A percentile compares a stretch with the other conserved stretches of the same genome.
These are phyloP conservation scores for Boletus rufocinnamomeus DNA, from an alignment of 768 basidiomycete genomes.

Conservation along the genomic window DNA sequence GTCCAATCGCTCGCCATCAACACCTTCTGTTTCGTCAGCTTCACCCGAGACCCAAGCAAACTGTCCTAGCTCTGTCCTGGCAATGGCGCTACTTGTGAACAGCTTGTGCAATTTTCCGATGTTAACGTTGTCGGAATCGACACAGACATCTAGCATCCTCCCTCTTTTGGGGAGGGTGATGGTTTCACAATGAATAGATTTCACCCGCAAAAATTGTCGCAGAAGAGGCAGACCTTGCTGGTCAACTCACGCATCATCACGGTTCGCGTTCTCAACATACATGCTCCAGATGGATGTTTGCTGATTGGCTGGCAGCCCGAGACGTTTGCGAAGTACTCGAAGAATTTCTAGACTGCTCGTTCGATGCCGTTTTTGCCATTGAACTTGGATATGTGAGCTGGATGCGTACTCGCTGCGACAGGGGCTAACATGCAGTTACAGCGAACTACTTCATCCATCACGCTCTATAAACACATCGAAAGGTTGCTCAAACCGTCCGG, in stretches of 20 bases:
- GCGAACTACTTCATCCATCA: not conserved
- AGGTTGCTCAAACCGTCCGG: conserved; percentile 9
- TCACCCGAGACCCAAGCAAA: conserved; percentile 4
- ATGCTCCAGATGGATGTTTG: not conserved
- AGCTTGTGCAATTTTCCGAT: conserved; percentile 10
- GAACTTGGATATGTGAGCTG: conserved; percentile 11
- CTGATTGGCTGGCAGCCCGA: not conserved
- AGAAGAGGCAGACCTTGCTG: not conserved
- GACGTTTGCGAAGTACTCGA: conserved; percentile 7
- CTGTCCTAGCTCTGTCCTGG: conserved; percentile 10
- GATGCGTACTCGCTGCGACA: too few species aligned
- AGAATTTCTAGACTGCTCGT: conserved; percentile 4
- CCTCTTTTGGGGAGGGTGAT: too few species aligned
- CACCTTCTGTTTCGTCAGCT: conserved; percentile 12
- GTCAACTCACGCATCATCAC: conserved; percentile 2
- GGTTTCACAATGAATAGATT: not conserved
- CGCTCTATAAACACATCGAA: conserved; percentile 2
- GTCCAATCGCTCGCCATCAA: conserved; percentile 14
- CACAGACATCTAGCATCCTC: not conserved
- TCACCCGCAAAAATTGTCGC: conserved; percentile 1
- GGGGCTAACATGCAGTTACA: not conserved
- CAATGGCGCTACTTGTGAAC: not conserved
- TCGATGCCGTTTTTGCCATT: conserved; percentile 11
- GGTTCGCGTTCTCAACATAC: not conserved
- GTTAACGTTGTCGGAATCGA: conserved; percentile 13